Conservation (phyloP, 345 rosid species). For the Psidium friedrichsthalianum region DNA sequence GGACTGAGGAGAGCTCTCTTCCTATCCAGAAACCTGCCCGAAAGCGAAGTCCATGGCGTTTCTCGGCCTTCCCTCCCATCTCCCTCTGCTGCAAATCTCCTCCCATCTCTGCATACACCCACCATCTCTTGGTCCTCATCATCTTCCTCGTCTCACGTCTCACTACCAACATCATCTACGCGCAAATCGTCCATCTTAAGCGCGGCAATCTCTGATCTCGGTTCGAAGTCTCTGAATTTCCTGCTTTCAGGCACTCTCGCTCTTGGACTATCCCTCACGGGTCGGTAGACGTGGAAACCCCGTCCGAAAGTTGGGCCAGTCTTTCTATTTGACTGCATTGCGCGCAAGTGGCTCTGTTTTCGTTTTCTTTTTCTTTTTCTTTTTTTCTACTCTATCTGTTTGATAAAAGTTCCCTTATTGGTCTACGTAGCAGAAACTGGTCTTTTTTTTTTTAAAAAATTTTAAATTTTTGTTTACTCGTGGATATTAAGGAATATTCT, state of each 20-base stretch:
- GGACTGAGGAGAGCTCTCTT: not conserved
- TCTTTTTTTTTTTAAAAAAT: not conserved
- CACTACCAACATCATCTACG: not conserved
- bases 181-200: not conserved
- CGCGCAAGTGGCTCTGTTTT: not conserved
- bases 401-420: not conserved
- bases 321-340: not conserved
- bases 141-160: not conserved
- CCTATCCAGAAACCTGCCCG: not conserved
- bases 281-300: constrained; percentile 12
- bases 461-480: not conserved
- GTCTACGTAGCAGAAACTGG: not conserved
- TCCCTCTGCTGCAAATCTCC: not conserved
- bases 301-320: not conserved
- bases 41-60: constrained; percentile 17
- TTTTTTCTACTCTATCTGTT: not conserved
- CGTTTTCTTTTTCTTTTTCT: no score
- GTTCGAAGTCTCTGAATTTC: constrained; percentile 45
- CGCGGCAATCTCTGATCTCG: constrained; percentile 26
- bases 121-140: not conserved
- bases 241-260: constrained; percentile 62
- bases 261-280: constrained; percentile 42
- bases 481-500: not conserved
- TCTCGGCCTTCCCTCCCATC: constrained; percentile 12
- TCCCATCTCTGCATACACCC: not conserved